These are phyloP conservation scores for Talaromyces nanjingensis DNA, from an alignment of 495 filamentous ascomycete genomes.

Conservation along the genomic window DNA sequence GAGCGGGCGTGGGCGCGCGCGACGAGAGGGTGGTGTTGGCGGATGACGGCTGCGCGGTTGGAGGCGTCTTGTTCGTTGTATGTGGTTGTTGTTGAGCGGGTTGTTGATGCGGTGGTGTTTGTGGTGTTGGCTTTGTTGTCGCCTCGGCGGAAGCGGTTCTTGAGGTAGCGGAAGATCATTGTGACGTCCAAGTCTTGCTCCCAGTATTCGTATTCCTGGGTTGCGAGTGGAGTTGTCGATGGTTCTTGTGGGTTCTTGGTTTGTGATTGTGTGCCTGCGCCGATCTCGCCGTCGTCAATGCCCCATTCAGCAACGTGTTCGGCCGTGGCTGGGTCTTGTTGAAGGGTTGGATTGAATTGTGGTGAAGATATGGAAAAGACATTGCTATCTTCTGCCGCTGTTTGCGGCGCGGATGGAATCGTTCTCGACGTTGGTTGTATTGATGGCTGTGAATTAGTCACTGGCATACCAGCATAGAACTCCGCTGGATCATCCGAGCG, in stretches of 20 bases:
- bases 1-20: slow-evolving; percentile 44
- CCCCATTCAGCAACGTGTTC: slow-evolving; percentile 59
- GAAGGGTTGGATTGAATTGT: slow-evolving; percentile 42
- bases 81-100: slow-evolving; percentile 28
- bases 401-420: slow-evolving; percentile 6
- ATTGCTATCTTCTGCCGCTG: slow-evolving; percentile 12
- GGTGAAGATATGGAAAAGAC: slow-evolving; percentile 27
- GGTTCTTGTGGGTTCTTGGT: slow-evolving; percentile 18
- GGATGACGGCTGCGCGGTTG: slow-evolving; percentile 72
- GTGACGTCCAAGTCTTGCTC: slow-evolving; percentile 77
- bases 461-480: slow-evolving; percentile 6
- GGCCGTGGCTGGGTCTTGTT: slow-evolving; percentile 24
- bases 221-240: slow-evolving; percentile 26
- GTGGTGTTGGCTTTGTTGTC: slow-evolving; percentile 26
- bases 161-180: slow-evolving; percentile 82
- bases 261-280: slow-evolving; percentile 12
- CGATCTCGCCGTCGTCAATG: slow-evolving; percentile 53
- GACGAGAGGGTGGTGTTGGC: slow-evolving; percentile 79
- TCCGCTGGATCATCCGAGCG: slow-evolving; percentile 20
- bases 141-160: slow-evolving; percentile 58
- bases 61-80: slow-evolving; percentile 51
- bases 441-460: neutral
- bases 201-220: slow-evolving; percentile 68
- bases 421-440: neutral
- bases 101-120: slow-evolving; percentile 27